Base-by-base conservation (phyloP, 2,329 filamentous ascomycete species). In the Fusarium algeriense region DNA sequence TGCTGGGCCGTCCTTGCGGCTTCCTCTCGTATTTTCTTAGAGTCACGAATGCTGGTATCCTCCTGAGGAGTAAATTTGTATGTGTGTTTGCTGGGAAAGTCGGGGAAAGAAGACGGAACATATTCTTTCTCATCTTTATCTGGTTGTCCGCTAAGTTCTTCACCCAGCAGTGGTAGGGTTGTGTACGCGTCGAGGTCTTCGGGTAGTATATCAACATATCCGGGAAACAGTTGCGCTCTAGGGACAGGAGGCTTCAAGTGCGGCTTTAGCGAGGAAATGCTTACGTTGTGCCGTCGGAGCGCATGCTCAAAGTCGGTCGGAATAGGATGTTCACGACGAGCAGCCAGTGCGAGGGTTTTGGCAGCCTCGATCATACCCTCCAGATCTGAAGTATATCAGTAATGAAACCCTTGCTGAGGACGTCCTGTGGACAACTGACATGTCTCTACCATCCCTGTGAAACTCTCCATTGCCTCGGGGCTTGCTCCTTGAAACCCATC, bases 51-150 rank as follows among this genome's bases (percentile, higher is more conserved):
- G 20, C 80, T 82, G 43, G 80, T 81, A 65, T 86, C 83, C 20
- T 86, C 83, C 37, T 85, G 84, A 4, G 86, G 86, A 0, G 89
- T 91, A 74, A 86, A 88, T 41, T 85, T 86, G 79, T 90, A 91
- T 6, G 89, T 91, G 73, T 91, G 89, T 48, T 87, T 87, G 76
- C 88, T 90, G 1, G 89, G 89, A 64, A 91, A 91, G 13, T 86
- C 83, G 1, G 89, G 89, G 55, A 91, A 90, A 0, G 84, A 83
- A 38, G 81, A 79, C 0, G 89, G 89, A 14, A 91, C 90, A 78
- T 89, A 90, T 28, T 78, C 60, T 73, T 86, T 87, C 15, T 82
- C 78, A 12, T 86, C 83, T 73, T 89, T 90, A 69, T 91, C 89
- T 3, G 81, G 73, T 61, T 84, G 83, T 40, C 89, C 89, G 63